These are phyloP conservation scores for Toxicodendron radicans DNA, from an alignment of 345 rosid species.

Conservation along the genomic window DNA sequence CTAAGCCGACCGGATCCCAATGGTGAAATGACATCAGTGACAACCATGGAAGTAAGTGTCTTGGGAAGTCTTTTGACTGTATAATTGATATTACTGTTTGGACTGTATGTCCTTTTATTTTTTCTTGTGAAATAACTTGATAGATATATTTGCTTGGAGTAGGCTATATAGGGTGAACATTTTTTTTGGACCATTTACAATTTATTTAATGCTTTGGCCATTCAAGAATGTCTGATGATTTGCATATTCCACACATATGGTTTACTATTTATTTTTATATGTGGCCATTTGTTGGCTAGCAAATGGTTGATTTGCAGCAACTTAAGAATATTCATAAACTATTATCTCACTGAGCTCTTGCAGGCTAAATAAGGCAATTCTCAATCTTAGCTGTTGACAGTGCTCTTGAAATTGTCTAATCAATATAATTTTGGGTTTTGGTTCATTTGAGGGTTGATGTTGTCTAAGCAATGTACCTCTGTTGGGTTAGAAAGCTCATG, in stretches of 20 bases:
- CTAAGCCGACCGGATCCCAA: constrained; percentile 60
- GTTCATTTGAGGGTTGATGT: constrained; percentile 8
- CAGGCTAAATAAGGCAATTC: no score
- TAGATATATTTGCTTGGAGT: not conserved
- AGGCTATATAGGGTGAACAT: not conserved
- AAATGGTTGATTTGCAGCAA: not conserved
- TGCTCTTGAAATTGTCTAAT: not conserved
- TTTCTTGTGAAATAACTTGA: not conserved
- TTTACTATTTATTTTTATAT: not conserved
- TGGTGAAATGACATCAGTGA: constrained; percentile 56
- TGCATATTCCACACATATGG: not conserved
- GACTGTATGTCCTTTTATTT: not conserved
- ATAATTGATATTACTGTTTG: not conserved
- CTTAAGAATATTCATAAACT: no score
- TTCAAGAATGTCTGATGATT: not conserved
- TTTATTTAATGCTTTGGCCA: not conserved
- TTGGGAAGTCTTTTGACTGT: not conserved
- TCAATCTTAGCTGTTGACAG: not conserved
- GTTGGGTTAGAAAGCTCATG: not conserved
- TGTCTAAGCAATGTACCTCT: not conserved
- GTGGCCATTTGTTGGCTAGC: not conserved
- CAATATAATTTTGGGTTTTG: not conserved
- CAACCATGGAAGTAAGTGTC: constrained; percentile 70
- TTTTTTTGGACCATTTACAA: not conserved
- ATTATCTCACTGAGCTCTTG: no score